A percentile compares a stretch with the other conserved stretches of the same genome.
Conservation (phyloP, 306 rosid genomes). For the Spatholobus suberectus region DNA sequence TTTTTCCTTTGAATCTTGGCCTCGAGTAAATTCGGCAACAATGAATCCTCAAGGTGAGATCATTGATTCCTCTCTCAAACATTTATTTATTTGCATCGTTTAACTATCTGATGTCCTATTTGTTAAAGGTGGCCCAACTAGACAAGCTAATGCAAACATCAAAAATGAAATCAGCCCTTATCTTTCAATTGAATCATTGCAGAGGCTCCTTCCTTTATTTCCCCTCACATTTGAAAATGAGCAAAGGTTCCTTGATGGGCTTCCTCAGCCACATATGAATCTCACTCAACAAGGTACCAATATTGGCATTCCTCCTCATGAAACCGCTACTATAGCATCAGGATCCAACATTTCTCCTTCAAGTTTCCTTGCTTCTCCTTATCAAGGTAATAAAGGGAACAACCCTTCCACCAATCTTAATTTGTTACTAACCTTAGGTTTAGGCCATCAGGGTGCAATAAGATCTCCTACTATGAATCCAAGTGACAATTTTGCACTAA, state of each 20-base stretch:
- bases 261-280: too few species aligned
- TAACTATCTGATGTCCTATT: background rate
- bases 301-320: background rate
- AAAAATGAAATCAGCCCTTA: background rate
- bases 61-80: background rate
- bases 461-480: too few species aligned
- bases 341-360: background rate
- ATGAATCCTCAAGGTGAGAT: background rate
- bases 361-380: too few species aligned
- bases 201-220: background rate
- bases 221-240: background rate
- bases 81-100: background rate
- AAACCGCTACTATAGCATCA: background rate
- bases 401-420: too few species aligned
- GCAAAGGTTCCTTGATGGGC: too few species aligned
- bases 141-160: background rate
- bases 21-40: background rate
- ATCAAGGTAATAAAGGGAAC: too few species aligned
- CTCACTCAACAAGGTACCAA: background rate
- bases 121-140: background rate
- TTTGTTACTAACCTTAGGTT: too few species aligned
- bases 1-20: background rate
- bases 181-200: background rate
- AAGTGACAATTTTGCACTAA: background rate
- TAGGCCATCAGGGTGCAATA: too few species aligned